These are phyloP conservation scores for Cardiospermum halicacabum DNA, from an alignment of 345 rosid genomes.

Conservation along the genomic window DNA sequence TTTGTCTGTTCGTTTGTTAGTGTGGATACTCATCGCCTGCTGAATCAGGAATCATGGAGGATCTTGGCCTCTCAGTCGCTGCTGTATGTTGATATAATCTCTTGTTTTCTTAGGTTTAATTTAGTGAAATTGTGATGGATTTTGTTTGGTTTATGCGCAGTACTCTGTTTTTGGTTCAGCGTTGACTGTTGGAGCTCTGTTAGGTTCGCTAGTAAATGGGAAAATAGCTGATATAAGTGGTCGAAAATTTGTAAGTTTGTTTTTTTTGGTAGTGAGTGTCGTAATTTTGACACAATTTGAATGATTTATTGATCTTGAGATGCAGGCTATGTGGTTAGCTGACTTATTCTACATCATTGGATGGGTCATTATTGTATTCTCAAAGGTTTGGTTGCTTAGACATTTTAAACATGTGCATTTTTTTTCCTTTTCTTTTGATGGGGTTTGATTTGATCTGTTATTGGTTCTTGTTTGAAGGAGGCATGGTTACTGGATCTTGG, in stretches of 20 bases:
- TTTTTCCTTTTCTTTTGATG: not conserved
- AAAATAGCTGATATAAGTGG: slow-evolving; percentile 13
- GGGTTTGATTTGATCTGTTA: not conserved
- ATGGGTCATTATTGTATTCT: slow-evolving; percentile 44
- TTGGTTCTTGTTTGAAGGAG: slow-evolving; percentile 20
- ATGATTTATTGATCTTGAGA: not conserved
- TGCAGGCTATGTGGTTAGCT: not conserved
- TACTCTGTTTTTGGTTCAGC: slow-evolving; percentile 2
- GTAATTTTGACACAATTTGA: too few species aligned
- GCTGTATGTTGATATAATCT: slow-evolving; percentile 3
- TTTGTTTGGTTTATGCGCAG: not conserved
- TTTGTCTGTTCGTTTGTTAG: slow-evolving; percentile 16
- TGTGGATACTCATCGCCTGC: slow-evolving; percentile 38
- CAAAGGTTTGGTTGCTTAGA: slow-evolving; percentile 38
- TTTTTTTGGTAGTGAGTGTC: too few species aligned
- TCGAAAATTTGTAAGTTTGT: slow-evolving; percentile 28
- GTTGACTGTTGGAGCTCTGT: not conserved
- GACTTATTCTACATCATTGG: slow-evolving; percentile 29
- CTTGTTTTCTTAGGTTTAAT: not conserved
- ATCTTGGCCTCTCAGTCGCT: slow-evolving; percentile 32
- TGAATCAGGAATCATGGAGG: slow-evolving; percentile 37
- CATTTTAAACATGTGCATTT: too few species aligned
- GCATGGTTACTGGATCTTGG: slow-evolving; percentile 34
- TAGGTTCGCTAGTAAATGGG: slow-evolving; percentile 4
- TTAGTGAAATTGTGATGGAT: too few species aligned